Base-by-base conservation (phyloP, 1,284 basidiomycete species). In the Exsudoporus floridanus region DNA sequence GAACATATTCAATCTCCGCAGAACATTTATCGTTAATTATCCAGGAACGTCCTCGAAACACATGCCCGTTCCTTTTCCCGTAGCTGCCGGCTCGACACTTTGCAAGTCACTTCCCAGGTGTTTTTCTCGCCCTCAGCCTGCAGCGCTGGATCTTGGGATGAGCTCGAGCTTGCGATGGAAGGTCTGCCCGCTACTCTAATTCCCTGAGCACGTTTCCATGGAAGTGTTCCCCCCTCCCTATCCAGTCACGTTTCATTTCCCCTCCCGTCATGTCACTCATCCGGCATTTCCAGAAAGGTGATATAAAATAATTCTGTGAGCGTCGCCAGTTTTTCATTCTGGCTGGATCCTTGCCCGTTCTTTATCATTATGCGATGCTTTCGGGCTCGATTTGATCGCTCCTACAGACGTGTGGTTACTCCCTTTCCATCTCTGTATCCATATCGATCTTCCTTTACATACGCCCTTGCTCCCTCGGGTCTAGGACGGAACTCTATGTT, bases 1-100 rank as follows among this genome's bases (percentile, higher is more conserved):
- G 66, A 52, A 54, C 54, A 56, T 36, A 53, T 70, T 71, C 63
- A 69, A 70, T 63, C 69, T 67, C 68, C 68, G 68, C 64, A 60
- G 10, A 52, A 60, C 61, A 66, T 56, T 55, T 66, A 44, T 40
- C 51, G 55, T 68, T 60, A 57, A 67, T 70, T 64, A 50, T 69
- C 64, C 56, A 70, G 67, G 66, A 67, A 71, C 66, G 58, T 58
- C 65, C 56, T 60, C 69, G 60, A 69, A 52, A 52, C 52, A 44
- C 60, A 63, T 49, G 49, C 40, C 49, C 49, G 48, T 57, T 55
- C 57, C 52, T 50, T 54, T 50, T 23, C 63, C 52, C 65, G 67
- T 63, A 33, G 54, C 46, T 53, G 52, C 19, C 52, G 46, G 52
- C 23, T 34, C 34, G 51, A 53, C 25, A 63, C 63, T 67, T 67